Evolutionary conservation across 2,329 filamentous ascomycete species (phyloP).

Genomic region (Fusarium falciforme): DNA sequence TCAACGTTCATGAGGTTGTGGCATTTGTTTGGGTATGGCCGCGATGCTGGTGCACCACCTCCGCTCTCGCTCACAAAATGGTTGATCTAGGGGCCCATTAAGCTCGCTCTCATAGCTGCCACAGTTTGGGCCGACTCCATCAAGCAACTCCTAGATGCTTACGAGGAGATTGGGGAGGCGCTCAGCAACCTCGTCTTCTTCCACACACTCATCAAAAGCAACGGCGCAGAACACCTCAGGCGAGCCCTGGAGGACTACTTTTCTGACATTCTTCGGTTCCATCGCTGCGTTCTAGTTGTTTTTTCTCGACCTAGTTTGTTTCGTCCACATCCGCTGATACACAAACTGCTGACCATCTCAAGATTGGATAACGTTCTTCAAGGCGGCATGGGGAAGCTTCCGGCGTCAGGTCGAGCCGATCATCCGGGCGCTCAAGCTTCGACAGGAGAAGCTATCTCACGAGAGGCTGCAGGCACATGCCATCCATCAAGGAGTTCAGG

Average conservation of each 20-base stretch:
- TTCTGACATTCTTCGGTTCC: constrained; percentile 4
- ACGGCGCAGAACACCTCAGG: not conserved
- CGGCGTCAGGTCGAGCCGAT: constrained; percentile 6
- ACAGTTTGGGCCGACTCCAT: accelerated
- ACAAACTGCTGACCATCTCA: not conserved
- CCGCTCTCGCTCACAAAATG: not conserved
- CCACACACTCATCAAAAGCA: not conserved
- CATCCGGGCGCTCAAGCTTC: constrained; percentile 3
- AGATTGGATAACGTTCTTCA: constrained; percentile 15
- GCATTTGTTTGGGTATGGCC: constrained; percentile 13
- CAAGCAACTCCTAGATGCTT: not conserved
- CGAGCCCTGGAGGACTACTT: not conserved
- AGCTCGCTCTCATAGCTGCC: constrained; percentile 12
- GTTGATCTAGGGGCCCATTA: not conserved
- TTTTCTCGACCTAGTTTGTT: constrained; percentile 7
- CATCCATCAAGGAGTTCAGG: not conserved
- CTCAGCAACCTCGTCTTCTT: not conserved
- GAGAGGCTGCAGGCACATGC: not conserved
- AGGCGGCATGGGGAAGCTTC: constrained; percentile 17
- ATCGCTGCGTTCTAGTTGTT: not conserved
- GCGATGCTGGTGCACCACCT: not conserved
- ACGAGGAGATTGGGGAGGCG: not conserved
- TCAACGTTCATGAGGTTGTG: not conserved
- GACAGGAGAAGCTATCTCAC: not conserved
- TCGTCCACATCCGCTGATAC: not conserved